These are phyloP conservation scores for Penicillium fimorum DNA, from an alignment of 495 filamentous ascomycete species.

Conservation along the genomic window DNA sequence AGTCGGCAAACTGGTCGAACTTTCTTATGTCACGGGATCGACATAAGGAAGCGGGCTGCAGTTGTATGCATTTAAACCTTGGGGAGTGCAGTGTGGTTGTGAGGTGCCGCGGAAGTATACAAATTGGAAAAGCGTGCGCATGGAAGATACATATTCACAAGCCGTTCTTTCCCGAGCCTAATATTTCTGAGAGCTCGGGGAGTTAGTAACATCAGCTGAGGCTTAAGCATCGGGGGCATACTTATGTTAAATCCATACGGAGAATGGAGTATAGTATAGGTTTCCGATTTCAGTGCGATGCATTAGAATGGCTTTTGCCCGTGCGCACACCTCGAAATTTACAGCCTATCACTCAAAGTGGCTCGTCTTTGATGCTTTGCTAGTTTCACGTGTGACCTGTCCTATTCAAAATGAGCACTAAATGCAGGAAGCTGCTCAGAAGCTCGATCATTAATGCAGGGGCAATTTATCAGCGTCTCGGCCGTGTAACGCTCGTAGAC, in stretches of 20 bases:
- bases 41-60: background rate
- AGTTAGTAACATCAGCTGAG: background rate
- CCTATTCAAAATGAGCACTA: background rate
- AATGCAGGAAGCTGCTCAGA: background rate
- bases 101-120: background rate
- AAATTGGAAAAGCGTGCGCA: background rate
- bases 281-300: slow-evolving; percentile 1
- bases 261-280: background rate
- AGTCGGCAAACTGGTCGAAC: background rate
- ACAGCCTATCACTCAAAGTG: slow-evolving; percentile 2
- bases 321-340: background rate
- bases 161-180: background rate
- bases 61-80: background rate
- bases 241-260: background rate
- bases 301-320: background rate
- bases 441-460: slow-evolving; percentile 6
- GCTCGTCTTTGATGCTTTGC: background rate
- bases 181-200: background rate
- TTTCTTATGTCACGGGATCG: background rate
- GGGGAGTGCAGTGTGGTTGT: background rate
- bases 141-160: background rate
- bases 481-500: background rate
- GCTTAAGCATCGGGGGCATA: background rate
- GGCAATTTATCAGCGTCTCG: slow-evolving; percentile 3
- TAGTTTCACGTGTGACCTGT: slow-evolving; percentile 1